Evolutionary conservation across 768 basidiomycete species (phyloP).

Genomic region (Leccinum longicurvipes): DNA sequence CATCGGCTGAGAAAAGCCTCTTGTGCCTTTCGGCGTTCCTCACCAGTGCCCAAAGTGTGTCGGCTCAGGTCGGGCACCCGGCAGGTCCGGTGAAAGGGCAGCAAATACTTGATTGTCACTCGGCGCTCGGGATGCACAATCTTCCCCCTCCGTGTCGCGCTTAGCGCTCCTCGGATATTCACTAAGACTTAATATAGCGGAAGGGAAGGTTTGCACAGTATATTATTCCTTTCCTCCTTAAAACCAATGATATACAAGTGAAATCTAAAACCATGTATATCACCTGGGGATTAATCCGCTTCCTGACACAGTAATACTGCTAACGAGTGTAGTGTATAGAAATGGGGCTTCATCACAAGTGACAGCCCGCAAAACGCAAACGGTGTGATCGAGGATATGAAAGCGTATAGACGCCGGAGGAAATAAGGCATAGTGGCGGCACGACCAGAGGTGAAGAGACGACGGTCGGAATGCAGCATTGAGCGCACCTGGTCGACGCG

Average conservation of each 20-base stretch:
- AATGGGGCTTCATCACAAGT: background rate
- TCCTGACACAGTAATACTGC: background rate
- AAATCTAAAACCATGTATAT: background rate
- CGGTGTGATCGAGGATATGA: background rate
- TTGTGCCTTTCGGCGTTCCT: background rate
- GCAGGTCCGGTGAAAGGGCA: background rate
- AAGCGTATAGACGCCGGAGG: background rate
- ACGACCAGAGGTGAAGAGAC: too few species aligned
- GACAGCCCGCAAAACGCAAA: background rate
- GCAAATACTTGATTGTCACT: background rate
- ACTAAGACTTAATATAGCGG: background rate
- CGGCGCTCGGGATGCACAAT: background rate
- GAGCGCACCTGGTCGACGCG: background rate
- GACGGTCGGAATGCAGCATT: too few species aligned
- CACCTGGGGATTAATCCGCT: background rate
- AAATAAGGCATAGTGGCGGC: background rate
- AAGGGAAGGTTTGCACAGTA: background rate
- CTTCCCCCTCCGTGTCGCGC: background rate
- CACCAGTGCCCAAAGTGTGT: background rate
- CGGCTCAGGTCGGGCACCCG: background rate
- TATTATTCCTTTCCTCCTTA: background rate
- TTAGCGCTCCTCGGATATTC: background rate
- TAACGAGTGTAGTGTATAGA: background rate
- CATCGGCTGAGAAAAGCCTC: too few species aligned
- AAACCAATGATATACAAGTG: too few species aligned